A percentile compares a stretch with the other conserved stretches of the same genome.
Conservation (phyloP, 148 eudicot species). For the Chenopodium berlandieri region DNA sequence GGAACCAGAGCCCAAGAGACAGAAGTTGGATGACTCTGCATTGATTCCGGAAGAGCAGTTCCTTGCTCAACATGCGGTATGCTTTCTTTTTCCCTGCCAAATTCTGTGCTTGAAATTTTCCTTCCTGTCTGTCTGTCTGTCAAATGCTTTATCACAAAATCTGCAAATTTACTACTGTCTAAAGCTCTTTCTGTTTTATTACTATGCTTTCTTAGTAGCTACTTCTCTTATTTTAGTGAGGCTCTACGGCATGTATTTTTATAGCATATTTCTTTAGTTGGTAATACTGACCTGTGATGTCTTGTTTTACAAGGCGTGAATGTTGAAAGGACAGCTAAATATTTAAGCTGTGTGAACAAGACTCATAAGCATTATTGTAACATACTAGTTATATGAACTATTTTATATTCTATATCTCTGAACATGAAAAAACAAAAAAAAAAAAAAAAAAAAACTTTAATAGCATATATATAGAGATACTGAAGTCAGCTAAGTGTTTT, state of each 20-base stretch:
- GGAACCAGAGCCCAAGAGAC: constrained; percentile 84
- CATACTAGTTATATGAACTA: too few relatives aligned
- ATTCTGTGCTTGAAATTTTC: neutral
- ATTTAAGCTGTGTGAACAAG: neutral
- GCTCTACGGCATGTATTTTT: neutral
- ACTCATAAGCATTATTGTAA: neutral
- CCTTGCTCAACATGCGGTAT: constrained; percentile 72
- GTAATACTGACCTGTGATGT: too few relatives aligned
- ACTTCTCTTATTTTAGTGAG: neutral
- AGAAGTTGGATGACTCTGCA: constrained; percentile 64
- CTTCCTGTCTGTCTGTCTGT: neutral
- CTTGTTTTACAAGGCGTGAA: too few relatives aligned
- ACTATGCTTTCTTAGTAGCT: neutral
- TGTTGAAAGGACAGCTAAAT: neutral
- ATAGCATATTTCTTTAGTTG: too few relatives aligned
- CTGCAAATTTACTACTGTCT: neutral
- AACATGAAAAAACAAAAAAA: too few relatives aligned
- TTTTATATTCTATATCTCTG: too few relatives aligned
- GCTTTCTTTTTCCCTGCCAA: neutral
- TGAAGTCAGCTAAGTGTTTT: neutral
- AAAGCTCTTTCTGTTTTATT: neutral
- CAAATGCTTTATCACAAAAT: neutral
- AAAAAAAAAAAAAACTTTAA: neutral
- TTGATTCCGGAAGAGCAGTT: constrained; percentile 84
- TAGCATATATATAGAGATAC: neutral